These are phyloP conservation scores for Galeopsis tetrahit DNA, from an alignment of 257 asterid genomes.

Conservation along the genomic window DNA sequence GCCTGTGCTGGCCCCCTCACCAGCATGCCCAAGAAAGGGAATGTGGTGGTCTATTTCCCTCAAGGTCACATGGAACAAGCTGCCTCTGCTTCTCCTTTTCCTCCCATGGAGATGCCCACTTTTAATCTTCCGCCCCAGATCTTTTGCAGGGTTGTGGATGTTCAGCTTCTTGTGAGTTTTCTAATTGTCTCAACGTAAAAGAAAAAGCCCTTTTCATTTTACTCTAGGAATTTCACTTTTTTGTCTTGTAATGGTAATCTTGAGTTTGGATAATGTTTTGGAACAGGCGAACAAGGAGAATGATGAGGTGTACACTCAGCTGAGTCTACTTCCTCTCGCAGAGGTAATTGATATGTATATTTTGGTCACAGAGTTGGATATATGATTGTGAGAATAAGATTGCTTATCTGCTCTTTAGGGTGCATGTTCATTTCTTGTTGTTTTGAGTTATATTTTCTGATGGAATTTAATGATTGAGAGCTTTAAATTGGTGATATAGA, in stretches of 20 bases:
- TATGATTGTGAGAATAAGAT: slow-evolving; percentile 8
- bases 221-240: neutral
- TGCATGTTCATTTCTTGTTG: slow-evolving; percentile 5
- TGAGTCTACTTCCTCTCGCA: slow-evolving; percentile 74
- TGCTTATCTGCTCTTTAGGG: slow-evolving; percentile 4
- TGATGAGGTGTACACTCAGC: slow-evolving; percentile 96
- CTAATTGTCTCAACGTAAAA: neutral
- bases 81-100: slow-evolving; percentile 64
- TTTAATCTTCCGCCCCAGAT: slow-evolving; percentile 87
- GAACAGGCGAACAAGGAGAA: slow-evolving; percentile 93
- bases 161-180: slow-evolving; percentile 75
- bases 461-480: slow-evolving; percentile 13
- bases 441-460: neutral
- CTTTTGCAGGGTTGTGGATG: slow-evolving; percentile 86
- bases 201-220: slow-evolving; percentile 1
- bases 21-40: slow-evolving; percentile 83
- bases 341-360: slow-evolving; percentile 63
- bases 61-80: slow-evolving; percentile 96
- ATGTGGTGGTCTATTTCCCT: slow-evolving; percentile 91
- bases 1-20: slow-evolving; percentile 98
- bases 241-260: neutral
- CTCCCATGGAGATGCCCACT: slow-evolving; percentile 74
- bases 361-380: slow-evolving; percentile 16
- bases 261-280: slow-evolving; percentile 26
- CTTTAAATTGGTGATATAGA: slow-evolving; percentile 2